Evolutionary conservation across 495 filamentous ascomycete genomes (phyloP), one percentile per base, ranked within the genome.

Genomic region (Sordaria brevicollis): DNA sequence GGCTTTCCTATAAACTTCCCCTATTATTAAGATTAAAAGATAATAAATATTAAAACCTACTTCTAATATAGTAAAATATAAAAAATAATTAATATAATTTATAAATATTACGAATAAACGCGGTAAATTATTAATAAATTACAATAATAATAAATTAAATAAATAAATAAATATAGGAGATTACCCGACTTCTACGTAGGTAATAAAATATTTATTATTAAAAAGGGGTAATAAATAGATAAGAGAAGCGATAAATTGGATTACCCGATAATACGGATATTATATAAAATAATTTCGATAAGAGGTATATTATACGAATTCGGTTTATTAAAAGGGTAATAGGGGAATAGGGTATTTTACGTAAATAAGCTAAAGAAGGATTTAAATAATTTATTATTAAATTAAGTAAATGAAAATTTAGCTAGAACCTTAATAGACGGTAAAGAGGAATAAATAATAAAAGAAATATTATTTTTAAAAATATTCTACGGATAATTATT

Each of bases 161-260:
- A 74, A 65, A 67, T 36, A n/a, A 74, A 74, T 38, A 11, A 37
- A 19, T 21, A 66, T n/a, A 67, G 65, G 7, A 31, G 65, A 1
- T 65, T 71, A 17, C 72, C 69, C 13, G 67, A 74, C 36, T 71
- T 74, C 35, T 36, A 49, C 19, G 70, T 74, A 1, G 68, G 57
- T 1, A 35, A 74, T 21, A 57, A n/a, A 19, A 54, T 74, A 0
- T 65, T 69, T 9, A 71, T 74, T 29, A 13, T 71, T 13, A 71
- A 74, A 21, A 36, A 36, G 7, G 7, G 3, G 7, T 36, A 36
- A 9, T 4, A 5, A 36, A 36, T 36, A 5, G 7, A 5, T 36
- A 31, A 65, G 25, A 34, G 65, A 5, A 69, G 19, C n/a, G 57
- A 71, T 38, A 74, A 74, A 33, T 65, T 71, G 1, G 41, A 68